phyloP scores from a whole-genome alignment of 2,329 filamentous ascomycete species.

The Alternaria sp. region DNA sequence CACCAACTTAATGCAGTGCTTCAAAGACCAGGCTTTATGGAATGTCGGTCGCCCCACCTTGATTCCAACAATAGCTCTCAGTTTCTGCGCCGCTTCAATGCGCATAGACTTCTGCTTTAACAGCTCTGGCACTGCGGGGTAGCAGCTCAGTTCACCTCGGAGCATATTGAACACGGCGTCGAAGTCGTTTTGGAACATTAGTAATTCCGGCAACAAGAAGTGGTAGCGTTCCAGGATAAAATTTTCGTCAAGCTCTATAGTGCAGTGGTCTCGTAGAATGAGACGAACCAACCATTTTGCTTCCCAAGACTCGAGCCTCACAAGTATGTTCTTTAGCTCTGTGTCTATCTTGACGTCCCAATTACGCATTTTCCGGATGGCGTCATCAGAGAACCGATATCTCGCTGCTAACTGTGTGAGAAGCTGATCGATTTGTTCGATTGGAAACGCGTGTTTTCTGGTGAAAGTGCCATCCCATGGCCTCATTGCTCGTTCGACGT shows the following conservation, averaged over 20 bases:
- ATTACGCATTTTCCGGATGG: conserved; percentile 42
- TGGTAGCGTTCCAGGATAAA: conserved; percentile 70
- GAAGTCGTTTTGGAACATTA: conserved; percentile 76
- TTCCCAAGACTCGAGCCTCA: conserved; percentile 64
- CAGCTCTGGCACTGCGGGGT: conserved; percentile 49
- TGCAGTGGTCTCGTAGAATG: conserved; percentile 77
- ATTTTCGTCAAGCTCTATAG: conserved; percentile 67
- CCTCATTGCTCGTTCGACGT: conserved; percentile 70
- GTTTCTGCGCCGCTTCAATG: conserved; percentile 50
- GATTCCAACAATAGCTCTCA: conserved; percentile 54
- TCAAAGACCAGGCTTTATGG: conserved; percentile 64
- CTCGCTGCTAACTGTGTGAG: conserved; percentile 73
- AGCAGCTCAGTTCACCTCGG: conserved; percentile 52
- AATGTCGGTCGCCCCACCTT: conserved; percentile 59
- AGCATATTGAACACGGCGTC: conserved; percentile 66
- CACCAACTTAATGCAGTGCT: conserved; percentile 74
- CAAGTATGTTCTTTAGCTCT: conserved; percentile 56
- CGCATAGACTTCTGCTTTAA: conserved; percentile 46
- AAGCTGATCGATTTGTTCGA: conserved; percentile 75
- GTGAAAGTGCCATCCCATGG: conserved; percentile 61
- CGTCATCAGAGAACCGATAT: conserved; percentile 74
- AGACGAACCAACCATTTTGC: conserved; percentile 90
- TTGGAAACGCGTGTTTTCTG: conserved; percentile 57
- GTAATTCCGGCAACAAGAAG: conserved; percentile 71
- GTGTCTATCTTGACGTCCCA: conserved; percentile 33